A percentile compares a stretch with the other conserved stretches of the same genome.
phyloP scores from a whole-genome alignment of 2,329 filamentous ascomycete species.

The Aspergillus pseudoviridinutans region DNA sequence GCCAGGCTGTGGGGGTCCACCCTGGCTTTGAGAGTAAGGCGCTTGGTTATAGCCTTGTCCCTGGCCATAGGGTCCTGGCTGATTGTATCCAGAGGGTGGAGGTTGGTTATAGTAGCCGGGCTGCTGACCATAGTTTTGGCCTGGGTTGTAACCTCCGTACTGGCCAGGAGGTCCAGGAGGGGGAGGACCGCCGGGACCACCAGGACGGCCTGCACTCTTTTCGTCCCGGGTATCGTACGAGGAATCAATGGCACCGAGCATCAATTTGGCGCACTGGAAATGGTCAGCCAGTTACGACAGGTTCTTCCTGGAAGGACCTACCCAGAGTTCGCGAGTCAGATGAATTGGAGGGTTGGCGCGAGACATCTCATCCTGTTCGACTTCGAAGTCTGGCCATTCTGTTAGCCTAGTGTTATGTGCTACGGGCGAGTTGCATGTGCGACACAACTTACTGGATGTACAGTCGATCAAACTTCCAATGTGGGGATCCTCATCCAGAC shows the following conservation, averaged over 20 bases:
- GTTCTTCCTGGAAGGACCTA: constrained; percentile 19
- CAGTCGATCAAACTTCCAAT: constrained; percentile 63
- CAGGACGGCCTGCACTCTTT: constrained; percentile 42
- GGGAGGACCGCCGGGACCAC: constrained; percentile 17
- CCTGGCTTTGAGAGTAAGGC: constrained; percentile 8
- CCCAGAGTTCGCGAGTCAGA: constrained; percentile 62
- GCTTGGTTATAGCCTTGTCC: constrained; percentile 6
- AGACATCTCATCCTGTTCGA: constrained; percentile 64
- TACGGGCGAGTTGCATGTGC: background rate
- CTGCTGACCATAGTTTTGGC: constrained; percentile 15
- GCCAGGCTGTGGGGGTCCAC: constrained; percentile 7
- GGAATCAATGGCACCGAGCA: constrained; percentile 63
- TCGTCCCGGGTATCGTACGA: constrained; percentile 65
- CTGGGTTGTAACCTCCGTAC: constrained; percentile 29
- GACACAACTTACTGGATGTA: constrained; percentile 57
- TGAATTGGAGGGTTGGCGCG: constrained; percentile 59
- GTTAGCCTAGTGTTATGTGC: constrained; percentile 8
- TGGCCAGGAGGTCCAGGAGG: constrained; percentile 29
- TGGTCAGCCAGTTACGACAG: constrained; percentile 11
- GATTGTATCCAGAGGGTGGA: constrained; percentile 18
- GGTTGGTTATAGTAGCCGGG: constrained; percentile 19
- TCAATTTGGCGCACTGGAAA: constrained; percentile 56
- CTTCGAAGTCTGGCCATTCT: constrained; percentile 55
- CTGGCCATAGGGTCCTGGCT: constrained; percentile 18
- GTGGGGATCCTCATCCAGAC: constrained; percentile 60